Conservation (phyloP, 2,329 filamentous ascomycete genomes). For the Neoarthrinium moseri region DNA sequence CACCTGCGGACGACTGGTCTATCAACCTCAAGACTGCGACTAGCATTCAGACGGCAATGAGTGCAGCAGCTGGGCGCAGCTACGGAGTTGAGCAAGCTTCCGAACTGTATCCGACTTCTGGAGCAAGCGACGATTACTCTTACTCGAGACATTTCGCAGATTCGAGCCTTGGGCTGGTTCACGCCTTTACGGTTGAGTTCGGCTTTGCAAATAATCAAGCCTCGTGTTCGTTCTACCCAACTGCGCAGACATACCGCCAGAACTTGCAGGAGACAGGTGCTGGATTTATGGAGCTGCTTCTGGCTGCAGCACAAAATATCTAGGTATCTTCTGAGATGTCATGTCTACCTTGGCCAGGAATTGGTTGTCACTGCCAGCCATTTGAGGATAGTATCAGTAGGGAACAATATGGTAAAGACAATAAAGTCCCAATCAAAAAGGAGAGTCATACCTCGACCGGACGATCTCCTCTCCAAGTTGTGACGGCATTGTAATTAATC, state of each 20-base stretch:
- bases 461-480: too few species aligned
- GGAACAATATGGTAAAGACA: too few species aligned
- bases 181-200: slow-evolving; percentile 47
- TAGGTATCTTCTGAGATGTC: too few species aligned
- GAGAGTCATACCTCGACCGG: too few species aligned
- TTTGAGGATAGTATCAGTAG: too few species aligned
- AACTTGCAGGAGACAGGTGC: slow-evolving; percentile 43
- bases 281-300: slow-evolving; percentile 46
- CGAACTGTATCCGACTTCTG: slow-evolving; percentile 44
- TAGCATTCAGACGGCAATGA: slow-evolving; percentile 38
- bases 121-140: slow-evolving; percentile 45
- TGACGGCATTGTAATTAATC: too few species aligned
- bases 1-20: slow-evolving; percentile 33
- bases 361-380: too few species aligned
- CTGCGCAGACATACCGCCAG: slow-evolving; percentile 36
- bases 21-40: slow-evolving; percentile 30
- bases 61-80: slow-evolving; percentile 30
- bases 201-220: slow-evolving; percentile 34
- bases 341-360: too few species aligned
- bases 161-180: slow-evolving; percentile 33
- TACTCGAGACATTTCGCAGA: slow-evolving; percentile 42
- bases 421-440: too few species aligned
- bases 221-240: slow-evolving; percentile 45
- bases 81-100: slow-evolving; percentile 39
- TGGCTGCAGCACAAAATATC: slow-evolving; percentile 23